A percentile compares a stretch with the other conserved stretches of the same genome.
These are phyloP conservation scores for Penicillium griseofulvum DNA, from an alignment of 2,329 filamentous ascomycete species.

Conservation along the genomic window DNA sequence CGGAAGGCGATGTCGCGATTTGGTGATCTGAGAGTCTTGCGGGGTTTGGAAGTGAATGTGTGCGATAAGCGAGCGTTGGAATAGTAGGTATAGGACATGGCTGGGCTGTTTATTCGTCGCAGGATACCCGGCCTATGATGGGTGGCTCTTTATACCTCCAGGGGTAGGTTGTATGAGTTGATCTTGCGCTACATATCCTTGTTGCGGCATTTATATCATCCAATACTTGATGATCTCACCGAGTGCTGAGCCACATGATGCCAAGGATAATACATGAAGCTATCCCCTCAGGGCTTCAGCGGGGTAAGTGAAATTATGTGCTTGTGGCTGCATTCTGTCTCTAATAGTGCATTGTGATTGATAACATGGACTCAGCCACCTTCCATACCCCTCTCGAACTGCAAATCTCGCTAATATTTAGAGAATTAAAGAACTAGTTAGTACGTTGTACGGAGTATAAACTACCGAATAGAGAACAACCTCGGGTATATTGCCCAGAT, in stretches of 20 bases:
- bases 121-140: not conserved
- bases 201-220: conserved; percentile 6
- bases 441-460: too few relatives aligned
- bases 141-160: not conserved
- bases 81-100: conserved; percentile 19
- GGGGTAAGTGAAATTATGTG: not conserved
- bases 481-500: not conserved
- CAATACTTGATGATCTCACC: conserved; percentile 3
- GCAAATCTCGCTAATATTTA: not conserved
- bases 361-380: not conserved
- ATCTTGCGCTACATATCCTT: not conserved
- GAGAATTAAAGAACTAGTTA: not conserved
- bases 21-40: conserved; percentile 19
- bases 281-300: not conserved
- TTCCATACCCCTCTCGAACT: not conserved
- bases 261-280: conserved; percentile 4
- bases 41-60: conserved; percentile 9
- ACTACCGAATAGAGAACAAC: not conserved
- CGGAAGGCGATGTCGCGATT: conserved; percentile 22
- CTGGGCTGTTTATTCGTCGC: not conserved
- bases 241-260: conserved; percentile 3
- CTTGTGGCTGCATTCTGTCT: not conserved
- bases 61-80: conserved; percentile 19
- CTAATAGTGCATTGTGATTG: not conserved
- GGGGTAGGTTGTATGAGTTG: not conserved